Conservation (phyloP, 306 rosid species). For the Datisca glomerata region DNA sequence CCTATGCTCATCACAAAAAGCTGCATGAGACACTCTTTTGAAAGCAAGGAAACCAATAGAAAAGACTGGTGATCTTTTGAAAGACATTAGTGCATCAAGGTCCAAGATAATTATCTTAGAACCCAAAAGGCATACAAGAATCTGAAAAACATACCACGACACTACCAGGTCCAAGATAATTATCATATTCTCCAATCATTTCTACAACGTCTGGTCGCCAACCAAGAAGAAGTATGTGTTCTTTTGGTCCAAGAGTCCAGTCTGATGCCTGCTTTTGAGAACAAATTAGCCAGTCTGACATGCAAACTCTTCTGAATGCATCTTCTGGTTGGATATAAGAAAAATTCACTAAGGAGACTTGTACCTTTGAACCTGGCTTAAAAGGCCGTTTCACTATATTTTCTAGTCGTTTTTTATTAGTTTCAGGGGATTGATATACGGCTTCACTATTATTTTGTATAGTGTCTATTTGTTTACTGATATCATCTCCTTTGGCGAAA, state of each 20-base stretch:
- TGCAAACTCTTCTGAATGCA: too few species aligned
- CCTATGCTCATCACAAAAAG: too few species aligned
- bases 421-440: constrained; percentile 18
- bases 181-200: constrained; percentile 92
- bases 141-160: constrained; percentile 34
- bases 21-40: too few species aligned
- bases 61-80: too few species aligned
- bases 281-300: constrained; percentile 1
- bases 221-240: constrained; percentile 78
- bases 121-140: too few species aligned
- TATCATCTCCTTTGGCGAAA: constrained; percentile 21
- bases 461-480: constrained; percentile 24
- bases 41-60: too few species aligned
- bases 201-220: constrained; percentile 76
- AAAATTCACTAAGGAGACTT: constrained; percentile 4
- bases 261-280: constrained; percentile 47
- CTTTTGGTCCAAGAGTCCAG: constrained; percentile 65
- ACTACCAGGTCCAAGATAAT: constrained; percentile 96
- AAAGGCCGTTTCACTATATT: constrained; percentile 51
- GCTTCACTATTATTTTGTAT: constrained; percentile 28
- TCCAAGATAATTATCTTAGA: too few species aligned
- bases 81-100: too few species aligned
- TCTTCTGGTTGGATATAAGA: constrained; percentile 1
- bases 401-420: constrained; percentile 38
- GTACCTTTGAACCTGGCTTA: constrained; percentile 72